phyloP scores from a whole-genome alignment of 2,329 filamentous ascomycete genomes.

The Bertia moriformis region DNA sequence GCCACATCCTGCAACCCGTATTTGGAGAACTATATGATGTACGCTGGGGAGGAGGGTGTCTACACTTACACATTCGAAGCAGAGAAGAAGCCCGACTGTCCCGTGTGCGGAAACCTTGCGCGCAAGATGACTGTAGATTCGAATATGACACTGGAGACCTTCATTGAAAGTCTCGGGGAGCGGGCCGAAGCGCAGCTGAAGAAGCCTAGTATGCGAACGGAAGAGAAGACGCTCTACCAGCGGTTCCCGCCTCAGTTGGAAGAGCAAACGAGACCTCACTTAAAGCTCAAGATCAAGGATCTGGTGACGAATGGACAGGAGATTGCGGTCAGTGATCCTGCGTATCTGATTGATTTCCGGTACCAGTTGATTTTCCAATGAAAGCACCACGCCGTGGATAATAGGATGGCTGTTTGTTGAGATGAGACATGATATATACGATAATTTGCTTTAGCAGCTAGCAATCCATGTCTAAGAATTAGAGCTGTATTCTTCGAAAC shows the following conservation, averaged over 20 bases:
- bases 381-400: background rate
- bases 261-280: slow-evolving; percentile 69
- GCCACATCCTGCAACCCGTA: slow-evolving; percentile 69
- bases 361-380: slow-evolving; percentile 18
- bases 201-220: slow-evolving; percentile 69
- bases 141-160: slow-evolving; percentile 61
- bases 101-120: slow-evolving; percentile 76
- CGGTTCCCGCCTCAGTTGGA: slow-evolving; percentile 70
- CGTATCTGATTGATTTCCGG: slow-evolving; percentile 55
- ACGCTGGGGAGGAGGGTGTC: slow-evolving; percentile 85
- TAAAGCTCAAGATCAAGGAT: slow-evolving; percentile 55
- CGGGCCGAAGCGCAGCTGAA: slow-evolving; percentile 85
- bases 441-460: no score
- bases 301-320: slow-evolving; percentile 72
- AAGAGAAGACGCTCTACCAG: slow-evolving; percentile 80
- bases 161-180: slow-evolving; percentile 70
- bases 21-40: slow-evolving; percentile 97
- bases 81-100: slow-evolving; percentile 85
- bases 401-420: no score
- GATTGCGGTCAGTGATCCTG: slow-evolving; percentile 83
- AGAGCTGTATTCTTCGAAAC: background rate
- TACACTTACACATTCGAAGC: slow-evolving; percentile 97
- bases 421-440: no score
- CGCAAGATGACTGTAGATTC: slow-evolving; percentile 61
- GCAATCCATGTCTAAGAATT: background rate